Conservation (phyloP, 805 yeast genomes). For the Cyberlindnera sargentensis region DNA sequence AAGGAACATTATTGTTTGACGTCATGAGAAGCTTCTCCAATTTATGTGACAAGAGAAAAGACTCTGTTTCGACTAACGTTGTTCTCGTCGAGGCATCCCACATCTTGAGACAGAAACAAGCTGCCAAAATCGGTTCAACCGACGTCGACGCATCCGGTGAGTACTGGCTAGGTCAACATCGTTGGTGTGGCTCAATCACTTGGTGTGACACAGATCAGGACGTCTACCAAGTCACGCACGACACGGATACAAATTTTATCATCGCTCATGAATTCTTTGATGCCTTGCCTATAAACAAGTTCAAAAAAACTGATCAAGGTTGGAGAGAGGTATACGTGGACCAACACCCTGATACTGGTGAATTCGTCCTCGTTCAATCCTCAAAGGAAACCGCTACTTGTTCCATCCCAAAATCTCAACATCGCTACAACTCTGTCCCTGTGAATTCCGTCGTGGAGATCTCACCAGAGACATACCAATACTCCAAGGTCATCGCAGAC, state of each 20-base stretch:
- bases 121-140: conserved; percentile 27
- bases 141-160: conserved; percentile 17
- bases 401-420: conserved; percentile 41
- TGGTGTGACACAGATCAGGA: conserved; percentile 59
- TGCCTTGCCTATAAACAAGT: conserved; percentile 74
- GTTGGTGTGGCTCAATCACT: conserved; percentile 45
- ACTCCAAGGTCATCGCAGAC: conserved; percentile 45
- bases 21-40: conserved; percentile 41
- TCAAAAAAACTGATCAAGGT: conserved; percentile 52
- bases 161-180: conserved; percentile 13
- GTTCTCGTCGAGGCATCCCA: conserved; percentile 68
- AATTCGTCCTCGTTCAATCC: conserved; percentile 50
- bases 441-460: conserved; percentile 59
- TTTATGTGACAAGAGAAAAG: conserved; percentile 27
- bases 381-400: conserved; percentile 60
- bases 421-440: conserved; percentile 47
- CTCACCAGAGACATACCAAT: conserved; percentile 64
- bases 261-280: conserved; percentile 86
- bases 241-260: conserved; percentile 45
- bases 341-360: conserved; percentile 21
- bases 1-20: conserved; percentile 73
- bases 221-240: conserved; percentile 17
- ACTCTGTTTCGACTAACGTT: conserved; percentile 26
- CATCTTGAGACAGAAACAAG: conserved; percentile 51
- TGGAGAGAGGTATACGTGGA: conserved; percentile 81